Evolutionary conservation across 1,284 basidiomycete species (phyloP), one percentile per base, ranked within the genome.

Genomic region (Trichosporon faecale): DNA sequence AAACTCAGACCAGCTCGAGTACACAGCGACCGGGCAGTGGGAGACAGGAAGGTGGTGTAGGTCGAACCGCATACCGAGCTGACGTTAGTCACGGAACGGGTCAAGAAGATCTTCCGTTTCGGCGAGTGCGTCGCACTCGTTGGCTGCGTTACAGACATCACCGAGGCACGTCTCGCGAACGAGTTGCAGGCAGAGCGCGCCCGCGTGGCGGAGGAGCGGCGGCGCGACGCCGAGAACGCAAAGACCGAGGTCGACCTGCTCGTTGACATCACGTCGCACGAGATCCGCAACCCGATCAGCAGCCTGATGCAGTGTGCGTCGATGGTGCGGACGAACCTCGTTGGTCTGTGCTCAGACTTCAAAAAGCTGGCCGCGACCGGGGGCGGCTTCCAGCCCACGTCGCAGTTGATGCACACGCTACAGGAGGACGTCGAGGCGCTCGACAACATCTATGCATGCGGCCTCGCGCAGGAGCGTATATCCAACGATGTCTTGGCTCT

Each of bases 251-350:
- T 82, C 69, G 81, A 82, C 67, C 73, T 84, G 7, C 69, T 84
- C 33, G 81, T 84, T 64, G 83, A 84, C 67, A 79, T 84, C 40
- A 82, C 80, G 1, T 80, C 79, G 76, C 72, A 71, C 70, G 82
- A 84, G 68, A 79, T 84, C 27, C 76, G 82, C 18, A 71, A 71
- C 66, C 73, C 75, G 33, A 77, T 68, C 64, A 70, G 66, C 60
- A 71, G 55, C 14, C 63, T 68, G 31, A 63, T 73, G 35, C 69
- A 80, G 75, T 82, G 82, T 68, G 79, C 80, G 0, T 76, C 78
- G 5, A 69, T 83, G 3, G 81, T 83, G 67, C 80, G 79, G 71
- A 79, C 77, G 52, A 81, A 81, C 40, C 70, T 81, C 16, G 31
- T 78, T 2, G 75, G 75, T 0, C 66, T 81, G 14, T 76, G 76